These are phyloP conservation scores for Albugo laibachii DNA, from an alignment of 352 stramenopile genomes.

Conservation along the genomic window DNA sequence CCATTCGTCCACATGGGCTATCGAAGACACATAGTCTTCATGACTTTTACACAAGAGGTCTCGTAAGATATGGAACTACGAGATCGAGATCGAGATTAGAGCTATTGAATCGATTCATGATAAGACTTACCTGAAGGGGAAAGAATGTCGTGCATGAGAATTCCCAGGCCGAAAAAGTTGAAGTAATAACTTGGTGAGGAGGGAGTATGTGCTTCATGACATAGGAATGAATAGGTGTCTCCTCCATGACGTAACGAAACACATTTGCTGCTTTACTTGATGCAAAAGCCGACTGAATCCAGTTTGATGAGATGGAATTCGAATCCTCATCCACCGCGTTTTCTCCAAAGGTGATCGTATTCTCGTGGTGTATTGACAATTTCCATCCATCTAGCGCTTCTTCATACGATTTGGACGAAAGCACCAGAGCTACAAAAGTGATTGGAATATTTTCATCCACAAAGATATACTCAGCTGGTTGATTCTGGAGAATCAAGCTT, in stretches of 20 bases:
- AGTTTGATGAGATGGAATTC: conserved; percentile 26
- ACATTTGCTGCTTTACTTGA: background rate
- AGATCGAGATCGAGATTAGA: too few species aligned
- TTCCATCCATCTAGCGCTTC: conserved; percentile 50
- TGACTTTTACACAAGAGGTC: conserved; percentile 67
- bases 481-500: conserved; percentile 44
- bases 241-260: conserved; percentile 4
- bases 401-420: conserved; percentile 82
- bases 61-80: conserved; percentile 84
- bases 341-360: conserved; percentile 6
- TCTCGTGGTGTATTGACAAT: conserved; percentile 24
- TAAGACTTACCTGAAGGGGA: conserved; percentile 36
- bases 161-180: conserved; percentile 24
- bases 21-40: conserved; percentile 50
- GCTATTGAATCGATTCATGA: background rate
- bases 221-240: conserved; percentile 4
- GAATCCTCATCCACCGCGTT: conserved; percentile 6
- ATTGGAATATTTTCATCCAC: conserved; percentile 87
- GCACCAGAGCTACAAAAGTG: conserved; percentile 88
- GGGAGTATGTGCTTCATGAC: conserved; percentile 1
- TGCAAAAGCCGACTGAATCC: conserved; percentile 35
- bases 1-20: conserved; percentile 75
- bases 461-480: conserved; percentile 72
- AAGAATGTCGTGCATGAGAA: conserved; percentile 56
- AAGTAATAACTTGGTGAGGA: too few species aligned